Evolutionary conservation across 305 asterid species (phyloP).

Genomic region (Salvia sclarea): DNA sequence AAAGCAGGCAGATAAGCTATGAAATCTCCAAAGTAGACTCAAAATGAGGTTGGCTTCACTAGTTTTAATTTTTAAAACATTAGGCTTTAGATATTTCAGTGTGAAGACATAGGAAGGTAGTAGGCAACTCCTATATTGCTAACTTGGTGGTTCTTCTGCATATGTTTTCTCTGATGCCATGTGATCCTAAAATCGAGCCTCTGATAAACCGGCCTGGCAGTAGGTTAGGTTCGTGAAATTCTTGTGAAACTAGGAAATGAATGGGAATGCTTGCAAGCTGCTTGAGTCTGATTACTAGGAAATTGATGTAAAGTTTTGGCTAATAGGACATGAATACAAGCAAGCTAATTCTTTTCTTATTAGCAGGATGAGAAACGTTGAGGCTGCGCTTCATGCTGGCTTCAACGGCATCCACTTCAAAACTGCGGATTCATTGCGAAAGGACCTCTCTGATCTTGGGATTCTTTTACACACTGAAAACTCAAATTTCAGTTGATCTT

Average conservation of each 20-base stretch:
- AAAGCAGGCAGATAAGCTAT: not conserved
- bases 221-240: not conserved
- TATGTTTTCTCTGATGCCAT: not conserved
- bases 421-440: constrained; percentile 52
- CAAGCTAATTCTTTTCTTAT: not conserved
- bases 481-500: not conserved
- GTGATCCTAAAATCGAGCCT: not conserved
- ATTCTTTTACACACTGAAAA: constrained; percentile 5
- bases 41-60: too few relatives aligned
- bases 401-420: constrained; percentile 70
- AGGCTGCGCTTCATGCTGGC: constrained; percentile 74
- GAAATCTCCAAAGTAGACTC: not conserved
- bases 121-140: not conserved
- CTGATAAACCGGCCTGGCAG: not conserved
- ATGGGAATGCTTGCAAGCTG: not conserved
- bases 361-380: constrained; percentile 71
- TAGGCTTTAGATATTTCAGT: too few relatives aligned
- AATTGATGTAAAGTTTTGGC: not conserved
- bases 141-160: not conserved
- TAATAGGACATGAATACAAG: not conserved
- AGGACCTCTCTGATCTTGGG: constrained; percentile 59
- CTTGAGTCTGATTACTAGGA: not conserved
- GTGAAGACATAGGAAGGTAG: not conserved
- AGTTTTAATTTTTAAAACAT: too few relatives aligned
- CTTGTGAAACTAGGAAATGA: not conserved